Evolutionary conservation across 2,329 filamentous ascomycete species (phyloP).

Genomic region (Verticillium nonalfalfae): DNA sequence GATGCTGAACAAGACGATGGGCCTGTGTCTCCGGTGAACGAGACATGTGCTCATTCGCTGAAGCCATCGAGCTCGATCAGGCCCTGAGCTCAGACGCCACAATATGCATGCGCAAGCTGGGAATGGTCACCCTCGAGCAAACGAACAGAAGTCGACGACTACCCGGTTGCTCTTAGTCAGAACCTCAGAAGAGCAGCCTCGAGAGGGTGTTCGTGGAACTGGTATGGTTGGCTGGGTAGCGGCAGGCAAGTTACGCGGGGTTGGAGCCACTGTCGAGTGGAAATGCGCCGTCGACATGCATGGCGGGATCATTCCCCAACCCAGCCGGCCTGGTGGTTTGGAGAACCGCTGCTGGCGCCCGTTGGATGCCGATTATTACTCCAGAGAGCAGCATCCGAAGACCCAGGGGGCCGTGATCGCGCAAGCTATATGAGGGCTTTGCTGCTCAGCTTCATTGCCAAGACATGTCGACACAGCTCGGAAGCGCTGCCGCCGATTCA

Average conservation of each 20-base stretch:
- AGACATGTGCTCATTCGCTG: not conserved
- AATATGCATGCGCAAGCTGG: not conserved
- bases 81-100: not conserved
- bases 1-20: conserved; percentile 71
- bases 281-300: not conserved
- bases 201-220: not conserved
- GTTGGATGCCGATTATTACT: not conserved
- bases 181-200: not conserved
- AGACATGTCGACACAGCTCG: not conserved
- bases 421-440: too few species aligned
- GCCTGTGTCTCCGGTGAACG: conserved; percentile 50
- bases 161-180: not conserved
- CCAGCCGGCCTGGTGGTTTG: not conserved
- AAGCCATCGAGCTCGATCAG: not conserved
- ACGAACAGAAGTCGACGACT: not conserved
- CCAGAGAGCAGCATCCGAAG: not conserved
- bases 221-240: not conserved
- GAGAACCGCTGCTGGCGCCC: not conserved
- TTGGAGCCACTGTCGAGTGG: not conserved
- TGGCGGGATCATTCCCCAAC: not conserved
- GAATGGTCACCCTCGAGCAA: not conserved
- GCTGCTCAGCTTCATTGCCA: not conserved
- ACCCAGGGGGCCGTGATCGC: not conserved
- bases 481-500: not conserved
- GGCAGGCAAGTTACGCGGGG: not conserved